phyloP scores from a whole-genome alignment of 2,329 filamentous ascomycete species.

The Clarireedia hainanense region DNA sequence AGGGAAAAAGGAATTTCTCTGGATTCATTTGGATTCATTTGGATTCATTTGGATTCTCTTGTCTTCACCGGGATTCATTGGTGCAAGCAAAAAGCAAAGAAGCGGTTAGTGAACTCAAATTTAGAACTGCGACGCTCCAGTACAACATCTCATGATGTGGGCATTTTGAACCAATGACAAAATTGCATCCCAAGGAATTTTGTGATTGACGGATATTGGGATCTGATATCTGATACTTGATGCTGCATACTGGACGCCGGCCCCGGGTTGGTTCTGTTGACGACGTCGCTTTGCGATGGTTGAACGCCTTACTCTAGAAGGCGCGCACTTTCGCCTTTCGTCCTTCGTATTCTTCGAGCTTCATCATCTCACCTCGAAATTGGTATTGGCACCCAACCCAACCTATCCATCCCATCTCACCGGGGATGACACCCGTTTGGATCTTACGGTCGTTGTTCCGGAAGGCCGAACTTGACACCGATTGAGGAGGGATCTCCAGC shows the following conservation, averaged over 20 bases:
- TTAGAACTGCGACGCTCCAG: not conserved
- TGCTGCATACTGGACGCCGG: not conserved
- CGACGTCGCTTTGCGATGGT: not conserved
- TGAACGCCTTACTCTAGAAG: not conserved
- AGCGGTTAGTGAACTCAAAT: not conserved
- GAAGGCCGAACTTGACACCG: not conserved
- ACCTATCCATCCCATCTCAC: not conserved
- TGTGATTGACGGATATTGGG: slow-evolving; percentile 4
- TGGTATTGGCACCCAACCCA: not conserved
- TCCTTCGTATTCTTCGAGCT: too few relatives aligned
- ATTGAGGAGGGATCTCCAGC: not conserved
- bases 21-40: too few relatives aligned
- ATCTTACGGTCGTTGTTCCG: not conserved
- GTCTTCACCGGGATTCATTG: too few relatives aligned
- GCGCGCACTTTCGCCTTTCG: too few relatives aligned
- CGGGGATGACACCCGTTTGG: not conserved
- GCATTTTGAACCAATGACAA: not conserved
- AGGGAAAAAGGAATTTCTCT: too few relatives aligned
- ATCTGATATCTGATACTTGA: not conserved
- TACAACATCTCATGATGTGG: not conserved
- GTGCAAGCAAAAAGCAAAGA: not conserved
- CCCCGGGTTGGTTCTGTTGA: too few relatives aligned
- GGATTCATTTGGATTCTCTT: too few relatives aligned
- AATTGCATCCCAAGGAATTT: not conserved
- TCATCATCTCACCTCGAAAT: not conserved